Percentiles rank a stretch among this genome's conserved stretches.
phyloP scores from a whole-genome alignment of 164 flowering plant species.

The Aristolochia californica region DNA sequence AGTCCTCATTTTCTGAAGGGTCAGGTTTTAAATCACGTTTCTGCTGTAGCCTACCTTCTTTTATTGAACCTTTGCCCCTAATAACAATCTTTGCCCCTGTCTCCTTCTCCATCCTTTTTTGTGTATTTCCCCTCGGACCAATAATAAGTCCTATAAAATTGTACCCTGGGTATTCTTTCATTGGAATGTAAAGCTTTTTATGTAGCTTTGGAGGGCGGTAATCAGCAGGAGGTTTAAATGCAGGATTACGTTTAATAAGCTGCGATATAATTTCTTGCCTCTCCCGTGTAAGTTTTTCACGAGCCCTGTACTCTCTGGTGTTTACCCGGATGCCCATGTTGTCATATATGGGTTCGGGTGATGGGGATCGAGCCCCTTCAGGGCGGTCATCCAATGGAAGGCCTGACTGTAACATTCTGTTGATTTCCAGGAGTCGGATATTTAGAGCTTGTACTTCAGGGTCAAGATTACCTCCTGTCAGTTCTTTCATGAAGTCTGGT shows the following conservation, averaged over 20 bases:
- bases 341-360: constrained; percentile 91
- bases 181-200: constrained; percentile 88
- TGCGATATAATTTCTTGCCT: constrained; percentile 74
- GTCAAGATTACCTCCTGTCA: constrained; percentile 83
- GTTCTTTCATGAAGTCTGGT: constrained; percentile 86
- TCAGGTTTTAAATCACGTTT: constrained; percentile 79
- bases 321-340: constrained; percentile 88
- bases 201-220: constrained; percentile 90
- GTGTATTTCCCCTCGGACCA: constrained; percentile 98
- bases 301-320: constrained; percentile 82
- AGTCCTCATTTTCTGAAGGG: constrained; percentile 83
- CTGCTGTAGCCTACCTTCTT: constrained; percentile 85
- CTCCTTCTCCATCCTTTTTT: constrained; percentile 92
- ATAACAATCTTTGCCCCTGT: constrained; percentile 94
- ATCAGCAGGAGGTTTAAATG: constrained; percentile 89
- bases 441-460: constrained; percentile 83
- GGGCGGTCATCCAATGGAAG: constrained; percentile 79
- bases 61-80: constrained; percentile 85
- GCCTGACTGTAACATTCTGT: constrained; percentile 62
- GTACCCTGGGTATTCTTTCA: constrained; percentile 95
- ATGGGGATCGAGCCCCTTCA: constrained; percentile 85
- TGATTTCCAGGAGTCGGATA: constrained; percentile 67
- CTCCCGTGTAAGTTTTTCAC: constrained; percentile 74
- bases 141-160: constrained; percentile 90
- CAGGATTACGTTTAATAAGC: constrained; percentile 72